These are phyloP conservation scores for Wickerhamiella domercqiae DNA, from an alignment of 805 yeast species.

Conservation along the genomic window DNA sequence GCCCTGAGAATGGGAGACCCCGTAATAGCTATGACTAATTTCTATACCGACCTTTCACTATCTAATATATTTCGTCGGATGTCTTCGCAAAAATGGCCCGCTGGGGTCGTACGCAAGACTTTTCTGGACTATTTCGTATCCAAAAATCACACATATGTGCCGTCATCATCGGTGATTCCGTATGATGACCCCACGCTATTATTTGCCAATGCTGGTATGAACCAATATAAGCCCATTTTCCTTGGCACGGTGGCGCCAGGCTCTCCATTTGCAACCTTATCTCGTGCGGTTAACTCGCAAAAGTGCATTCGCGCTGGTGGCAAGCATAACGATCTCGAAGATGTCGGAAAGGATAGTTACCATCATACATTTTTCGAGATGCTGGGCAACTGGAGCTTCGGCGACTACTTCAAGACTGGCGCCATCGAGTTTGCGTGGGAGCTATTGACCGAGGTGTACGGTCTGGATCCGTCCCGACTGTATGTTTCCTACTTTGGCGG, in stretches of 20 bases:
- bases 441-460: conserved; percentile 69
- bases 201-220: conserved; percentile 99
- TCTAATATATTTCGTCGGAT: no score
- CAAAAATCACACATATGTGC: conserved; percentile 62
- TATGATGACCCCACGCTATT: conserved; percentile 94
- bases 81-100: conserved; percentile 23
- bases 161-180: conserved; percentile 91
- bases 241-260: conserved; percentile 95
- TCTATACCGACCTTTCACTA: no score
- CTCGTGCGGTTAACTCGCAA: conserved; percentile 88
- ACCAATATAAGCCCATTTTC: conserved; percentile 95
- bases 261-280: conserved; percentile 66
- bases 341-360: conserved; percentile 94
- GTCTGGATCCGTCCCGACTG: conserved; percentile 60
- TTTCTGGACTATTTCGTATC: conserved; percentile 65
- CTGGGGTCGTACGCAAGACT: conserved; percentile 53
- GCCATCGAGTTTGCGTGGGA: conserved; percentile 88
- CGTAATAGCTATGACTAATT: no score
- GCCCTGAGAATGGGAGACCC: no score
- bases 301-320: conserved; percentile 99
- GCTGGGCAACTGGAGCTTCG: conserved; percentile 99
- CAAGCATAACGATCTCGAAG: conserved; percentile 90
- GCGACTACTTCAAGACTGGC: conserved; percentile 93
- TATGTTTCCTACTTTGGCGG: conserved; percentile 97
- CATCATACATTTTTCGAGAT: conserved; percentile 98